These are phyloP conservation scores for Blastobotrys buckinghamii DNA, from an alignment of 1,139 yeast genomes.

Conservation along the genomic window DNA sequence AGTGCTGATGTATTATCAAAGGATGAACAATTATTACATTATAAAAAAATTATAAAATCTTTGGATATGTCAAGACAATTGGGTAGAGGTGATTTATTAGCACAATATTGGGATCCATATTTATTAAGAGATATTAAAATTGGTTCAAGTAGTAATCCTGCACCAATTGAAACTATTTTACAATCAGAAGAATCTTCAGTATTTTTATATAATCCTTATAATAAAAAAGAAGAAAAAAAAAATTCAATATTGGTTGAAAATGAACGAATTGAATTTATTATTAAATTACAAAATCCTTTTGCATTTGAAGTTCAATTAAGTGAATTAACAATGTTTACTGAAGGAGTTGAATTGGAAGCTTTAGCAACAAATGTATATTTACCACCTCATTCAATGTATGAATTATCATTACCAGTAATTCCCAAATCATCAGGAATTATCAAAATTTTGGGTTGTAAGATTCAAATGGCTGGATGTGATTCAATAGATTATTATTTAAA, in stretches of 20 bases:
- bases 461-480: constrained; percentile 44
- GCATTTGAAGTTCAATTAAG: constrained; percentile 63
- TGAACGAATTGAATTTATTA: constrained; percentile 34
- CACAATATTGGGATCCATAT: constrained; percentile 65
- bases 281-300: constrained; percentile 74
- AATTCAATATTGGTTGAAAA: constrained; percentile 23
- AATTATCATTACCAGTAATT: constrained; percentile 39
- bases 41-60: constrained; percentile 28
- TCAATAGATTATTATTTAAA: constrained; percentile 35
- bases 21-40: constrained; percentile 42
- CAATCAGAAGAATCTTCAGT: constrained; percentile 16
- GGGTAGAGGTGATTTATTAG: constrained; percentile 29
- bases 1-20: constrained; percentile 45
- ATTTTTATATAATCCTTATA: constrained; percentile 40
- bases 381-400: constrained; percentile 38
- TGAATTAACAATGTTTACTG: constrained; percentile 37
- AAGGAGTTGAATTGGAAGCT: constrained; percentile 21
- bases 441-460: constrained; percentile 39
- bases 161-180: constrained; percentile 9
- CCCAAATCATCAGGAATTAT: constrained; percentile 42
- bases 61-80: constrained; percentile 27
- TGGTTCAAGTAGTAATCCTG: constrained; percentile 22
- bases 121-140: constrained; percentile 46
- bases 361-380: constrained; percentile 29
- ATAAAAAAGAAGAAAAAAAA: constrained; percentile 14